These are phyloP conservation scores for Podila horticola DNA, from an alignment of 192 early-diverging fungal genomes.

Conservation along the genomic window DNA sequence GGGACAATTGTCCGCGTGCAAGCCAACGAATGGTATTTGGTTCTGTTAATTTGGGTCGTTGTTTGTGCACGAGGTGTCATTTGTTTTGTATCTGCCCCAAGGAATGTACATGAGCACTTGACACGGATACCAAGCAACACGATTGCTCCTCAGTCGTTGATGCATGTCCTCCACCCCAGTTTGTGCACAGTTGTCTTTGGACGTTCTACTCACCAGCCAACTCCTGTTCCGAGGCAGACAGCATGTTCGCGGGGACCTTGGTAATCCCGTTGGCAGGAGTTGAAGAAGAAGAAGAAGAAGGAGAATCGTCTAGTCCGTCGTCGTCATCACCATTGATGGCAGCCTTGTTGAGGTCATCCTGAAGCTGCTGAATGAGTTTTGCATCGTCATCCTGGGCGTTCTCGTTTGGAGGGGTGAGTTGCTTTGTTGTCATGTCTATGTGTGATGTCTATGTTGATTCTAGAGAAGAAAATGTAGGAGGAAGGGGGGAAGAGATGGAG, in stretches of 20 bases:
- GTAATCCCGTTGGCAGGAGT: background rate
- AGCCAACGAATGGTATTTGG: no score
- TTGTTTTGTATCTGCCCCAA: no score
- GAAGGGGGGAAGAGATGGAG: background rate
- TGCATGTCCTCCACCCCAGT: no score
- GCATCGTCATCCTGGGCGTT: conserved; percentile 19
- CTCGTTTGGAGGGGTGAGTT: background rate
- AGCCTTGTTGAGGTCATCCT: conserved; percentile 32
- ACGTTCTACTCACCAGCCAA: conserved; percentile 26
- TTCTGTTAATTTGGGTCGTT: no score
- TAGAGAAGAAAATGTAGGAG: background rate
- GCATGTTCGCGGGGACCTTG: conserved; percentile 37
- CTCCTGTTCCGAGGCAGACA: conserved; percentile 45
- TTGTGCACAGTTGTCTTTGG: background rate
- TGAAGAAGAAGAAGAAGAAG: conserved; percentile 7
- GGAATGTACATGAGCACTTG: no score
- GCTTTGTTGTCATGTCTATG: conserved; percentile 2
- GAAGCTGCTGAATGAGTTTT: conserved; percentile 18
- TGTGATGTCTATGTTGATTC: background rate
- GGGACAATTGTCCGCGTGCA: no score
- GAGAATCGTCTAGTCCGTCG: conserved; percentile 13
- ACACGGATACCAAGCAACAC: background rate
- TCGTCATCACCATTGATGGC: conserved; percentile 29
- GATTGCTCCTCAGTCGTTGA: background rate
- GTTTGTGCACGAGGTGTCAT: no score